phyloP scores from a whole-genome alignment of 176 grass and related monocot genomes.

The Pontederia crassipes region DNA sequence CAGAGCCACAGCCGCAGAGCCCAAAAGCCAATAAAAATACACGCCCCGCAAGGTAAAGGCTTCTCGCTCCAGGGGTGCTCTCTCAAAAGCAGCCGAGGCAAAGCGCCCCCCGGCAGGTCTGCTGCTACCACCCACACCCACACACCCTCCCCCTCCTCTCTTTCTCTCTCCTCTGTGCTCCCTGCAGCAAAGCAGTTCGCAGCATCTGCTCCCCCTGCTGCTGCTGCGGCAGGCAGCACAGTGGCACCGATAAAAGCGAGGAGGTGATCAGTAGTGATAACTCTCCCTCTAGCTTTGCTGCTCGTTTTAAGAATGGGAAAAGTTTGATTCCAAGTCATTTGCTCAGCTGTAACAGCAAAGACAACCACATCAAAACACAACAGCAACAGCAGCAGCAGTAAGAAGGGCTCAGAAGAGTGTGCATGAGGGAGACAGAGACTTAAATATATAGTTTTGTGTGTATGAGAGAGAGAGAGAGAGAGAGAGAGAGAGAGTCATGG shows the following conservation, averaged over 20 bases:
- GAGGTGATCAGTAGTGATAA: conserved; percentile 15
- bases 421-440: too few relatives aligned
- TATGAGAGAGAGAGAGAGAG: not conserved
- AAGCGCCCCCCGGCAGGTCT: conserved; percentile 13
- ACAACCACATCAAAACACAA: not conserved
- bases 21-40: conserved; percentile 14
- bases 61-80: not conserved
- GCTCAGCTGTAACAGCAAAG: not conserved
- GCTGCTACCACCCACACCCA: not conserved
- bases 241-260: conserved; percentile 54
- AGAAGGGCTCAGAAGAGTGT: not conserved
- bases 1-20: conserved; percentile 18
- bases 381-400: not conserved
- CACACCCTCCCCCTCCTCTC: not conserved
- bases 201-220: too few relatives aligned
- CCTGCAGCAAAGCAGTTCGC: conserved; percentile 11
- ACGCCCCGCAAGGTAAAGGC: not conserved
- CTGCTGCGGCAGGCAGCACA: too few relatives aligned
- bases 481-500: not conserved
- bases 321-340: not conserved
- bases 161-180: not conserved
- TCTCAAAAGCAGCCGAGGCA: not conserved
- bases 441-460: not conserved
- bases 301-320: not conserved
- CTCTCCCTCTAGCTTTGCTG: not conserved